Conservation (phyloP, 306 rosid species). For the Hippophae gyantsensis region DNA sequence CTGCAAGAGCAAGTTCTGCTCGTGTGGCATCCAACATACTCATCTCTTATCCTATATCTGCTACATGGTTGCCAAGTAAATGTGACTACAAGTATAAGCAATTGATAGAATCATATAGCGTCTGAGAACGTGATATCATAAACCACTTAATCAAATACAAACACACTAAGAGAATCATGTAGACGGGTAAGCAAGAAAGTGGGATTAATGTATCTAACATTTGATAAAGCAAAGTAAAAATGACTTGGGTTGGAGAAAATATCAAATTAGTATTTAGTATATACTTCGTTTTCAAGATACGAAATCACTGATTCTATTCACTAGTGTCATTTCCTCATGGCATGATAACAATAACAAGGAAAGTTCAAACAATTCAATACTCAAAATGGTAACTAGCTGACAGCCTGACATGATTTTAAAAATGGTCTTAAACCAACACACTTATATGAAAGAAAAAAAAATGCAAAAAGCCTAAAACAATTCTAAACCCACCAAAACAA, state of each 20-base stretch:
- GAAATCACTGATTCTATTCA: no score
- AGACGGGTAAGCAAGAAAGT: no score
- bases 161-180: no score
- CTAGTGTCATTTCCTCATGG: no score
- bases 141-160: background rate
- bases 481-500: background rate
- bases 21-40: slow-evolving; percentile 83
- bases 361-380: no score
- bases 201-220: no score
- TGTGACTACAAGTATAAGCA: background rate
- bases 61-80: background rate
- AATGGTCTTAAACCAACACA: background rate
- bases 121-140: background rate
- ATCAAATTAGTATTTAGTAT: no score
- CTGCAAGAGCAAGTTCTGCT: slow-evolving; percentile 83
- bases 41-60: slow-evolving; percentile 43
- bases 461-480: background rate
- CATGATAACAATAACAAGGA: no score
- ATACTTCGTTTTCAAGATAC: no score
- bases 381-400: background rate
- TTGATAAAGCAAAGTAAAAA: no score
- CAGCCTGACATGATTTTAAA: background rate
- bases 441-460: background rate
- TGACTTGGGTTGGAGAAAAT: no score
- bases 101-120: background rate